Conservation (phyloP, 805 yeast species). For the Metschnikowia shivogae region DNA sequence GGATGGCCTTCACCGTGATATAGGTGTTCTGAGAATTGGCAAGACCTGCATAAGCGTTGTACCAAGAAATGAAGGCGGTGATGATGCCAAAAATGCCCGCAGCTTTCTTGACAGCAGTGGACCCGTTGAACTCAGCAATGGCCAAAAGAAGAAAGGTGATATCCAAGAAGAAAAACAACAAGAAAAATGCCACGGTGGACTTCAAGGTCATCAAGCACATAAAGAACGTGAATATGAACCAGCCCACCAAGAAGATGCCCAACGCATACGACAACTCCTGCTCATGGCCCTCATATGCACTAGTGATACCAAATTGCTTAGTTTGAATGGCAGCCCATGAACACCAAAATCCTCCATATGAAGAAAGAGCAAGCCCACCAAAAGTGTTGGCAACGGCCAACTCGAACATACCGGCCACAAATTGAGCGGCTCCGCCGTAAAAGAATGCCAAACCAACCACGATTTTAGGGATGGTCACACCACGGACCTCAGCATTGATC, state of each 20-base stretch:
- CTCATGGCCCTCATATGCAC: slow-evolving; percentile 27
- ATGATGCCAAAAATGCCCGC: slow-evolving; percentile 41
- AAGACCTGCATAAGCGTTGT: slow-evolving; percentile 44
- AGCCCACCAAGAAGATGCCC: slow-evolving; percentile 37
- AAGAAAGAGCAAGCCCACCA: slow-evolving; percentile 61
- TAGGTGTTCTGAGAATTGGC: slow-evolving; percentile 63
- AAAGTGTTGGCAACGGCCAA: slow-evolving; percentile 72
- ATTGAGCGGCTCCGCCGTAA: slow-evolving; percentile 70
- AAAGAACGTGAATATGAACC: slow-evolving; percentile 45
- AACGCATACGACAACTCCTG: slow-evolving; percentile 31
- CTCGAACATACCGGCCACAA: slow-evolving; percentile 73
- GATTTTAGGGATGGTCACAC: slow-evolving; percentile 55
- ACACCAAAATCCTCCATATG: slow-evolving; percentile 76
- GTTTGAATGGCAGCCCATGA: slow-evolving; percentile 59
- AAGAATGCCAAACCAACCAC: slow-evolving; percentile 65
- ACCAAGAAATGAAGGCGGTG: slow-evolving; percentile 43
- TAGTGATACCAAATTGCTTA: slow-evolving; percentile 33
- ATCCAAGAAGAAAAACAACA: slow-evolving; percentile 37
- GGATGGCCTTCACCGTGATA: slow-evolving; percentile 45
- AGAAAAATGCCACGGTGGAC: slow-evolving; percentile 41
- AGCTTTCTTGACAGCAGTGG: slow-evolving; percentile 32
- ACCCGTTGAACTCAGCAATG: slow-evolving; percentile 32
- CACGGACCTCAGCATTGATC: slow-evolving; percentile 63
- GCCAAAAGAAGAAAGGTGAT: slow-evolving; percentile 41
- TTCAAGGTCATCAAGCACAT: slow-evolving; percentile 38